Conservation (phyloP, 805 yeast genomes). For the Millerozyma acaciae region DNA sequence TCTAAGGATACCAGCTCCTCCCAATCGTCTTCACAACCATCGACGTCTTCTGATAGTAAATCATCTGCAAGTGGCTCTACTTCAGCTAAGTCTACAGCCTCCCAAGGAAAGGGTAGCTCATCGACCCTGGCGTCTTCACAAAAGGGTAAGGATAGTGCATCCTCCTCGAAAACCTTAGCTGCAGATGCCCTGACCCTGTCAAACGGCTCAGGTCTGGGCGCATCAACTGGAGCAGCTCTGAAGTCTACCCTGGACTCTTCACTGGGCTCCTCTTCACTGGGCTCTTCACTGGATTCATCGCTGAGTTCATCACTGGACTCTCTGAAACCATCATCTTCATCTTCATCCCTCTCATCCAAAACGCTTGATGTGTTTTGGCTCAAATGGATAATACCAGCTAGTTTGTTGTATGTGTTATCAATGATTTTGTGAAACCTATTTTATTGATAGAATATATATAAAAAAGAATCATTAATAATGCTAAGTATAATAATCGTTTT, state of each 20-base stretch:
- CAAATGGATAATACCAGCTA: too few species aligned
- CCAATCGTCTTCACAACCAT: constrained; percentile 5
- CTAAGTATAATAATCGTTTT: too few species aligned
- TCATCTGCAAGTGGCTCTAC: constrained; percentile 11
- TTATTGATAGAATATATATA: too few species aligned
- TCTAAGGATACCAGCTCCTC: constrained; percentile 11
- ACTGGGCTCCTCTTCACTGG: constrained; percentile 4
- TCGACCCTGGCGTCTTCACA: constrained; percentile 5
- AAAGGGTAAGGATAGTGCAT: too few species aligned
- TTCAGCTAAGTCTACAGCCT: constrained; percentile 7
- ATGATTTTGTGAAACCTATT: too few species aligned
- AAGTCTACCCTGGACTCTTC: too few species aligned
- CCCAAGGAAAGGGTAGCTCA: constrained; percentile 5
- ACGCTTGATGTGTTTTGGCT: not conserved
- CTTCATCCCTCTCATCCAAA: constrained; percentile 1
- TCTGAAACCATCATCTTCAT: not conserved
- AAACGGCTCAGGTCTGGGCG: too few species aligned
- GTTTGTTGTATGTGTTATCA: too few species aligned
- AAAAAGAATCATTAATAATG: too few species aligned
- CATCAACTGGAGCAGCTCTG: too few species aligned
- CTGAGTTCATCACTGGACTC: not conserved
- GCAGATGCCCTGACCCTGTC: too few species aligned
- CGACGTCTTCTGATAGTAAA: constrained; percentile 4
- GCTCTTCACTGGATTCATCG: constrained; percentile 5
- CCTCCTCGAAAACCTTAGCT: too few species aligned